Conservation (phyloP, 1,139 yeast species). For the Yamadazyma diddensiae region DNA sequence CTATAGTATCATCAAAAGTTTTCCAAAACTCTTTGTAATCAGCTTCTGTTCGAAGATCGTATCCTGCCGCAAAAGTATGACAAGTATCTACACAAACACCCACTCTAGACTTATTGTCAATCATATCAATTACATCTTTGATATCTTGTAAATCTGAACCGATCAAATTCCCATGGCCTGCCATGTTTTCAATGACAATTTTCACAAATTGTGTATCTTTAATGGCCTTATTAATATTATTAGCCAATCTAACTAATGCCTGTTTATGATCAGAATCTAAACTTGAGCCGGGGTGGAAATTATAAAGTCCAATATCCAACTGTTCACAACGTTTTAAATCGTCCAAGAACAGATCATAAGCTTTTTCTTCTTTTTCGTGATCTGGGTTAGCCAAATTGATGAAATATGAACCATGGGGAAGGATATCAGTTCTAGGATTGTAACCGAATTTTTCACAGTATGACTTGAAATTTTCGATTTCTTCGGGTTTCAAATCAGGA, state of each 20-base stretch:
- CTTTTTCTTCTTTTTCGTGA: constrained; percentile 68
- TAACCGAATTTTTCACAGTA: constrained; percentile 63
- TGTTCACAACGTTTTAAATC: constrained; percentile 85
- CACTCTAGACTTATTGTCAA: constrained; percentile 74
- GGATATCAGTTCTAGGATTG: constrained; percentile 70
- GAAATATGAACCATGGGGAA: constrained; percentile 94
- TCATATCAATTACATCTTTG: constrained; percentile 65
- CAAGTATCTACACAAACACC: constrained; percentile 97
- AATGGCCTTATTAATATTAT: constrained; percentile 75
- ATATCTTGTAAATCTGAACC: constrained; percentile 83
- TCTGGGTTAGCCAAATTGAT: constrained; percentile 93
- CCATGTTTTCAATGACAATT: constrained; percentile 94
- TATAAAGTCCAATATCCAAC: constrained; percentile 79
- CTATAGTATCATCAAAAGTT: constrained; percentile 69
- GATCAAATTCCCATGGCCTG: constrained; percentile 90
- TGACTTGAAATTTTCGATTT: constrained; percentile 59
- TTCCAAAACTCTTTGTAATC: constrained; percentile 67
- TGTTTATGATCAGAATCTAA: constrained; percentile 66
- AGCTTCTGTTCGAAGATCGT: constrained; percentile 63
- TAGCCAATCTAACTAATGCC: constrained; percentile 68
- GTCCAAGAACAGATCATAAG: constrained; percentile 78
- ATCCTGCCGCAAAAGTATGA: constrained; percentile 95
- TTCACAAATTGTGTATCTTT: constrained; percentile 72
- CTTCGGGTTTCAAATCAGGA: constrained; percentile 68
- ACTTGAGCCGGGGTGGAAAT: constrained; percentile 94